Base-by-base conservation (phyloP, 768 basidiomycete genomes). In the Hericium erinaceus region DNA sequence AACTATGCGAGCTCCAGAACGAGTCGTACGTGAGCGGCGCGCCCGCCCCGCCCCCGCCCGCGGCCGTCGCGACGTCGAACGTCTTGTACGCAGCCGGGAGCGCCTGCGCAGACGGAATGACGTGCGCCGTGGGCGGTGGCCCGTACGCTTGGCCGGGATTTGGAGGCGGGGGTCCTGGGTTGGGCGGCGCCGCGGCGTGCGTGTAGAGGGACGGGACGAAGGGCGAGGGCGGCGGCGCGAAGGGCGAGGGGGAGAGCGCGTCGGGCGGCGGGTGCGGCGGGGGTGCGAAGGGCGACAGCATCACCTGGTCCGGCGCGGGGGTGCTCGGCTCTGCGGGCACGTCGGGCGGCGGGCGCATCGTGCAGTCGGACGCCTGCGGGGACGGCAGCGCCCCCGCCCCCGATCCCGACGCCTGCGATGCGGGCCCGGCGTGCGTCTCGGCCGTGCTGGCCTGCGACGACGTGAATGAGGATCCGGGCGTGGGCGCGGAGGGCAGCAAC, bases 1-100 rank as follows among this genome's bases (percentile, higher is more conserved):
- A 57, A 1, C 52, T 48, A 41, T 63, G 62, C 26, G 62, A 58
- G 48, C 57, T 63, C 62, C 62, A 63, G 16, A 63, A 63, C 38
- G 62, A 63, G 55, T 63, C 62, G 38, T 63, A 63, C 16, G 62
- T 63, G 55, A 63, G 62, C 60, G 56, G 38, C 53, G 57, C 52
- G 52, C 41, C 22, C 48, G 11, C 18, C 15, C 52, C 26, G 51
- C 56, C 48, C 26, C n/a, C 28, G 12, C 33, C 7, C 54, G 26
- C 48, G 18, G 20, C 37, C 22, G 61, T 60, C 37, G 61, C 61
- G 46, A 59, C 58, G 57, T 62, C 61, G 39, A 62, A 62, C 0
- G 61, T 62, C 40, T 56, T 60, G 48, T 58, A 46, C 4, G 52
- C 15, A 5, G 9, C 50, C 10, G 55, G 26, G 11, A 49, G 39